phyloP scores from a whole-genome alignment of 1,139 yeast species.

The Protomyces lactucae-debilis region DNA sequence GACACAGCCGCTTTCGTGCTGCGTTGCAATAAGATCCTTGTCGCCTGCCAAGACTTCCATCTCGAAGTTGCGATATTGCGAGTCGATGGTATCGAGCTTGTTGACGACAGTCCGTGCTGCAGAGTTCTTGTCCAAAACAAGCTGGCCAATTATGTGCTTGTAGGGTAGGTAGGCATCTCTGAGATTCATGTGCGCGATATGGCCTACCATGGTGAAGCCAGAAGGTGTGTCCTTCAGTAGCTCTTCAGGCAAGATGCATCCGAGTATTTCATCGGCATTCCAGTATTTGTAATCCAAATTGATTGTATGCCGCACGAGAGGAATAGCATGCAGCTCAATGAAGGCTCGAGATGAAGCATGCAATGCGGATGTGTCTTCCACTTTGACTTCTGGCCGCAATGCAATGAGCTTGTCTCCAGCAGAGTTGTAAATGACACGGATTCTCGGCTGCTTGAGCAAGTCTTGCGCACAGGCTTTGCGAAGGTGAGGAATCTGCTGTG shows the following conservation, averaged over 20 bases:
- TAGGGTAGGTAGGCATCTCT: slow-evolving; percentile 81
- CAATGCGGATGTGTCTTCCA: slow-evolving; percentile 22
- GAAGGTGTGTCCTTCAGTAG: slow-evolving; percentile 71
- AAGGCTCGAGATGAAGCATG: slow-evolving; percentile 24
- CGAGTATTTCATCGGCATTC: slow-evolving; percentile 41
- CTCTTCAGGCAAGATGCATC: slow-evolving; percentile 51
- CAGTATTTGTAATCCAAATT: slow-evolving; percentile 69
- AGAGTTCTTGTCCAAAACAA: slow-evolving; percentile 79
- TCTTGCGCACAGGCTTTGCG: slow-evolving; percentile 25
- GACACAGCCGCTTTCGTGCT: slow-evolving; percentile 78
- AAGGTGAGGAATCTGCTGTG: slow-evolving; percentile 17
- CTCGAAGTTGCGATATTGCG: slow-evolving; percentile 82
- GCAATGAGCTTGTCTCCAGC: slow-evolving; percentile 13
- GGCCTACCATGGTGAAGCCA: slow-evolving; percentile 92
- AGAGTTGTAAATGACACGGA: slow-evolving; percentile 2
- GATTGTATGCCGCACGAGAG: slow-evolving; percentile 51
- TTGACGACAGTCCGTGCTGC: slow-evolving; percentile 88
- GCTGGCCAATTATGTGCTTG: slow-evolving; percentile 78
- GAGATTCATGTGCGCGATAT: slow-evolving; percentile 86
- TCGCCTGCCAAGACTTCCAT: slow-evolving; percentile 91
- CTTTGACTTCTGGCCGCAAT: slow-evolving; percentile 18
- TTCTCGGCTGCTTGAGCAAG: slow-evolving; percentile 12
- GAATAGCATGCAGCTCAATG: slow-evolving; percentile 25
- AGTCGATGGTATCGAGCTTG: slow-evolving; percentile 79
- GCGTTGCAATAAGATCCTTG: slow-evolving; percentile 67